Evolutionary conservation across 1,139 yeast species (phyloP), one percentile per base, ranked within the genome.

Genomic region (Meyerozyma elateridarum): DNA sequence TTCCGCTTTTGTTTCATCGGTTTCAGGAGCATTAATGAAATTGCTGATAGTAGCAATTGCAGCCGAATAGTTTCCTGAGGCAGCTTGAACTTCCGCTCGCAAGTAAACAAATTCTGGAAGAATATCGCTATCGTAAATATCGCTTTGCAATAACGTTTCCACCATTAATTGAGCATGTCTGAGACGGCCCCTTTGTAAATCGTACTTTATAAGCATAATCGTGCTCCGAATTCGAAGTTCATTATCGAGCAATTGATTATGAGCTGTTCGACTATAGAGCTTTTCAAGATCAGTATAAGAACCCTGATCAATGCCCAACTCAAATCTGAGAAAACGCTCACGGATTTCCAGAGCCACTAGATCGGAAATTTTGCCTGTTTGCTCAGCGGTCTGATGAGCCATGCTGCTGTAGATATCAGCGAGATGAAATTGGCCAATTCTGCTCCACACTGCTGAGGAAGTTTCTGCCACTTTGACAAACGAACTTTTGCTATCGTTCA

Each of bases 391-490:
- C 1, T 51, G 63, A 13, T 62, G 32, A 0, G 79, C 73, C 14
- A 75, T 52, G 2, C 65, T 68, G 14, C 60, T 54, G 46, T 76
- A 76, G 1, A 68, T 50, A 8, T 64, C 63, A 20, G 77, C 60
- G 24, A 78, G 49, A 5, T 58, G 51, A 2, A 62, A 60, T 34
- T 61, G 60, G 0, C 84, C 84, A 7, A 70, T 58, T 37, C 76
- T 55, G 16, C 57, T 46, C 83, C 84, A 79, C 19, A 73, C 58
- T 1, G 71, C 51, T 1, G 76, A 61, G 3, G 59, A 56, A 38
- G 73, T 46, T 29, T 68, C 75, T 35, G 73, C 62, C 13, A 72
- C 62, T 31, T 67, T 65, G 8, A 70, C 59, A 39, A 77, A 74
- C 1, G 65, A 38, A 2, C 45, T 27, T 8, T 31, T 16, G 34